Percentiles rank a stretch among this genome's conserved stretches.
These are phyloP conservation scores for Kwoniella dejecticola DNA, from an alignment of 768 basidiomycete species.

Conservation along the genomic window DNA sequence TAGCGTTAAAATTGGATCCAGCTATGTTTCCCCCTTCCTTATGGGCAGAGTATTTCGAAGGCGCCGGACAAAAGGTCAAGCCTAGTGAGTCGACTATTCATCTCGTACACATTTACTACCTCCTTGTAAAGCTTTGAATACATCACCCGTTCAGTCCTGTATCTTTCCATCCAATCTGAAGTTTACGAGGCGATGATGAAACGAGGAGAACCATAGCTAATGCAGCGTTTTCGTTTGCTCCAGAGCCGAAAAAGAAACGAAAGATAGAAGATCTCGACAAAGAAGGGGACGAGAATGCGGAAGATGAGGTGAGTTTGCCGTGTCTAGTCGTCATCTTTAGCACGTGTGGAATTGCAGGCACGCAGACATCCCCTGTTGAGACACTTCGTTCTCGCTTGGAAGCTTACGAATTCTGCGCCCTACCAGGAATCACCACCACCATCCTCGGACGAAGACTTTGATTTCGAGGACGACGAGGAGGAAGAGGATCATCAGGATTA, in stretches of 20 bases:
- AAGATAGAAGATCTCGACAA: constrained; percentile 20
- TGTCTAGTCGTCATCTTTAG: no score
- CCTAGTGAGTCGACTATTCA: constrained; percentile 10
- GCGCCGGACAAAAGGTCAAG: constrained; percentile 16
- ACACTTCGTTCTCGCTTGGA: not conserved
- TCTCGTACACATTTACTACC: no score
- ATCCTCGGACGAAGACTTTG: constrained; percentile 39
- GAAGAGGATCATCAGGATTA: constrained; percentile 50
- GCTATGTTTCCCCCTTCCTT: constrained; percentile 40
- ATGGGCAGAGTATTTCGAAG: constrained; percentile 46
- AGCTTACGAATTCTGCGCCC: not conserved
- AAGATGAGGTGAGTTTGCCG: constrained; percentile 34
- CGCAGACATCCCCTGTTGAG: no score
- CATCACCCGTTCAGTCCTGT: not conserved
- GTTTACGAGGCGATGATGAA: no score
- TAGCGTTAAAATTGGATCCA: constrained; percentile 31
- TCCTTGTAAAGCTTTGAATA: not conserved
- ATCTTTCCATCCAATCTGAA: no score
- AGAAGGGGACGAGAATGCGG: constrained; percentile 27
- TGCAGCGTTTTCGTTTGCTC: no score
- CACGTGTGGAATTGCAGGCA: no score
- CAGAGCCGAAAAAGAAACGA: constrained; percentile 18
- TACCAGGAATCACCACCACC: constrained; percentile 24
- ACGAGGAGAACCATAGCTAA: no score
- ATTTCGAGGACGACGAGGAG: constrained; percentile 45